phyloP scores from a whole-genome alignment of 345 rosid genomes.

The Crucihimalaya himalaica region DNA sequence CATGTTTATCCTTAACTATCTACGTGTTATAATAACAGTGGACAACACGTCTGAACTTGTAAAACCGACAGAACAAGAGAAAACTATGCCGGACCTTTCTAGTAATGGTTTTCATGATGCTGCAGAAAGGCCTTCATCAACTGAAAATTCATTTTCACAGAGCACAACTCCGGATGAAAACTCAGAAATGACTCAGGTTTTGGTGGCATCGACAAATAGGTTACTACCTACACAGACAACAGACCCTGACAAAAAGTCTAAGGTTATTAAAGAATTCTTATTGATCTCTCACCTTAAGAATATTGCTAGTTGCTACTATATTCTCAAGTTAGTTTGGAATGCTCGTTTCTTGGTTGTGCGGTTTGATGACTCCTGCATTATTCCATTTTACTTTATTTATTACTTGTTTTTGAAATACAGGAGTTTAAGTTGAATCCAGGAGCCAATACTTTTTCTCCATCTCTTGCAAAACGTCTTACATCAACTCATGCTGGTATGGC shows the following conservation, averaged over 20 bases:
- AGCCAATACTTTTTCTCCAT: conserved; percentile 80
- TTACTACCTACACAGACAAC: conserved; percentile 43
- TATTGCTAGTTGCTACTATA: conserved; percentile 4
- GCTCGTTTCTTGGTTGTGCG: conserved; percentile 10
- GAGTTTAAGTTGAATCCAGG: conserved; percentile 89
- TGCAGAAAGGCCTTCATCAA: conserved; percentile 24
- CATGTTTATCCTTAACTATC: conserved; percentile 1
- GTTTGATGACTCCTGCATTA: conserved; percentile 5
- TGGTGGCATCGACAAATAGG: conserved; percentile 45
- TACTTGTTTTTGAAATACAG: conserved; percentile 43
- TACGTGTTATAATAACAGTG: conserved; percentile 34
- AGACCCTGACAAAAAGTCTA: conserved; percentile 46
- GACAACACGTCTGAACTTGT: conserved; percentile 41
- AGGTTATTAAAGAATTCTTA: conserved; percentile 46
- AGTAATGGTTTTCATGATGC: conserved; percentile 39
- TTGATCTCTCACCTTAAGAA: background rate
- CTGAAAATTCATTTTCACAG: conserved; percentile 24
- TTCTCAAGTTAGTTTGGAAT: conserved; percentile 1
- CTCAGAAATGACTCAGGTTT: conserved; percentile 39
- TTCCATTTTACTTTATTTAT: background rate
- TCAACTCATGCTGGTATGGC: conserved; percentile 43
- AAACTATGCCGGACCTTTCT: conserved; percentile 25
- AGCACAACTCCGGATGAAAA: conserved; percentile 41
- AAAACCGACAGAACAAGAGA: conserved; percentile 45
- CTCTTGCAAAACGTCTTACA: conserved; percentile 49